Evolutionary conservation across 441 rosid genomes (phyloP).

Genomic region (Biscutella auriculata): DNA sequence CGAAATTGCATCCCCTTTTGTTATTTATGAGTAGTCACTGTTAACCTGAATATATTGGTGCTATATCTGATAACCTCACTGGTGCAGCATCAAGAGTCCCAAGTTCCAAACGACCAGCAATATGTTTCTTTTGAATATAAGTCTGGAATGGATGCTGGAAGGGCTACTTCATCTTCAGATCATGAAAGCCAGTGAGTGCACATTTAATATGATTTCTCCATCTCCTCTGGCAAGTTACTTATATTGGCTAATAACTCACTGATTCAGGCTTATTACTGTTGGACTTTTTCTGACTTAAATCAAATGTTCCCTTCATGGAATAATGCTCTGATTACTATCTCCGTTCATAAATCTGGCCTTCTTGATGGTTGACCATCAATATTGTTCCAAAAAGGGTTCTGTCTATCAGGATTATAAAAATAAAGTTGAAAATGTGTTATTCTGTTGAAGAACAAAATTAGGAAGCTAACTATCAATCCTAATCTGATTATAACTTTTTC

Average conservation of each 20-base stretch:
- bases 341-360: background rate
- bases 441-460: background rate
- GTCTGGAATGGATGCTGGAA: slow-evolving; percentile 90
- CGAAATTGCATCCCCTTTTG: background rate
- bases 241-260: background rate
- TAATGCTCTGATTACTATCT: background rate
- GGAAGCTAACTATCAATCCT: background rate
- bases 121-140: slow-evolving; percentile 85
- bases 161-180: slow-evolving; percentile 95
- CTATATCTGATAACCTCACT: slow-evolving; percentile 1
- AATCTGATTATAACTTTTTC: background rate
- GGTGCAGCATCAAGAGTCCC: slow-evolving; percentile 86
- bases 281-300: background rate
- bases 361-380: slow-evolving; percentile 4
- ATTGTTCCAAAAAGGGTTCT: background rate
- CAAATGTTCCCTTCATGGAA: no score
- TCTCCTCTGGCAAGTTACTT: background rate
- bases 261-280: background rate
- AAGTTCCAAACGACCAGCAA: slow-evolving; percentile 68
- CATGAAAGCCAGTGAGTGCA: slow-evolving; percentile 96
- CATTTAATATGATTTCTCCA: background rate
- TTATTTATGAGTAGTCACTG: background rate
- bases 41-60: background rate
- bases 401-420: background rate
- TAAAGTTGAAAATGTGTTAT: background rate